phyloP scores from a whole-genome alignment of 768 basidiomycete genomes.

The Tylopilus felleus region DNA sequence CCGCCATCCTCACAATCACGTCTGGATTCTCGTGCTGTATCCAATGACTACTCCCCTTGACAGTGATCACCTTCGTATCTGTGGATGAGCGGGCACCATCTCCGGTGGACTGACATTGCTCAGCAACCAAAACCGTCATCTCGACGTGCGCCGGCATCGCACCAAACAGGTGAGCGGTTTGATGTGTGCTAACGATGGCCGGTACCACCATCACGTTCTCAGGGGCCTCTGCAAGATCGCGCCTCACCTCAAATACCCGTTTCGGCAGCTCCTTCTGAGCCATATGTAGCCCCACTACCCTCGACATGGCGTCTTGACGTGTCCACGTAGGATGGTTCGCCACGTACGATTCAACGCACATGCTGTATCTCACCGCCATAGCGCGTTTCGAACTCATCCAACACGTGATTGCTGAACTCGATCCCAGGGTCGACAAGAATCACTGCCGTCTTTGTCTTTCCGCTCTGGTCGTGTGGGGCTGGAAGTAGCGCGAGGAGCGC shows the following conservation, averaged over 20 bases:
- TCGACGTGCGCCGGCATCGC: conserved; percentile 2
- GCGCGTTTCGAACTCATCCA: neutral
- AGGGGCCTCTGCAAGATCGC: neutral
- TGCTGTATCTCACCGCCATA: neutral
- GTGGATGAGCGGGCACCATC: neutral
- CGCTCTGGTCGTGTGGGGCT: neutral
- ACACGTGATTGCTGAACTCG: neutral
- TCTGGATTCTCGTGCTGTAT: conserved; percentile 10
- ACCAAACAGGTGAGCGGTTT: conserved; percentile 13
- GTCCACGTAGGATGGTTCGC: conserved; percentile 16
- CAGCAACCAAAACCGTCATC: conserved; percentile 13
- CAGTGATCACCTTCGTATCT: neutral
- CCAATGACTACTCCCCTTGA: conserved; percentile 15
- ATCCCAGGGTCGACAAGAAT: conserved; percentile 17
- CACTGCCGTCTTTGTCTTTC: neutral
- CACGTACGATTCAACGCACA: neutral
- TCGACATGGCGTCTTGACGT: conserved; percentile 9
- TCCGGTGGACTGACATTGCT: conserved; percentile 5
- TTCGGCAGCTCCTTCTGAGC: conserved; percentile 1
- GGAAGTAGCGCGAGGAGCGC: conserved; percentile 11
- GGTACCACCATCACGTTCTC: too few species aligned
- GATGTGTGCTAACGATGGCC: conserved; percentile 10
- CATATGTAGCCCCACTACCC: conserved; percentile 9
- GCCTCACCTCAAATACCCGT: neutral
- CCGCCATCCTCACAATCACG: too few species aligned